Evolutionary conservation across 805 yeast species (phyloP), one percentile per base, ranked within the genome.

Genomic region (Zygoascus biomembranicola): DNA sequence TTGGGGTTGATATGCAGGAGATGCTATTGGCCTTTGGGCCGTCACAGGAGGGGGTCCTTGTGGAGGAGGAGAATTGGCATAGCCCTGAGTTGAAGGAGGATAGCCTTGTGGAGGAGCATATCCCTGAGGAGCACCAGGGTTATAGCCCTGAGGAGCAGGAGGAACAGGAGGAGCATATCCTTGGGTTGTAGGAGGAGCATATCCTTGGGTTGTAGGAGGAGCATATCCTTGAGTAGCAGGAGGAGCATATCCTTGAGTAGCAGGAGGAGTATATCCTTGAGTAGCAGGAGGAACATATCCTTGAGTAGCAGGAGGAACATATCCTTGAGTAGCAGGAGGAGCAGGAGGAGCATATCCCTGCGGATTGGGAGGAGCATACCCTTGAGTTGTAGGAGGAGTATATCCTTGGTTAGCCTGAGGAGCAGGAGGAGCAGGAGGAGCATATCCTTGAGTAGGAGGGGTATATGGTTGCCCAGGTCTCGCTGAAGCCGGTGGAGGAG

Each of bases 321-420:
- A 39, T 32, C 42, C 49, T 49, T 32, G 20, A 45, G 13, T 41
- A 56, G 23, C 48, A 18, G 55, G n/a, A n/a, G n/a, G n/a, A 16
- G 52, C 53, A 42, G 52, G 56, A n/a, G 50, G 54, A 6, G 35
- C 51, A 13, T 26, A 43, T 35, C 49, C 53, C n/a, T 53, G 54
- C 10, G 57, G 46, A 32, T 8, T n/a, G 5, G 39, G 39, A n/a
- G 53, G 55, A 11, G 47, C 8, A 26, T 44, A 44, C 10, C 23
- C 9, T 8, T 37, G 16, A 35, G 39, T 35, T 5, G 39, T n/a
- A 8, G 39, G 39, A 35, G 39, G 39, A 16, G 41, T 39, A 4
- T 20, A 16, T 46, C 14, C 23, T n/a, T 9, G 18, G 14, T 8
- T 16, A 31, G 52, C 28, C 23, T 43, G 47, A n/a, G 46, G 41